A percentile compares a stretch with the other conserved stretches of the same genome.
phyloP scores from a whole-genome alignment of 192 early-diverging fungal species.

The Phlyctochytrium arcticum region DNA sequence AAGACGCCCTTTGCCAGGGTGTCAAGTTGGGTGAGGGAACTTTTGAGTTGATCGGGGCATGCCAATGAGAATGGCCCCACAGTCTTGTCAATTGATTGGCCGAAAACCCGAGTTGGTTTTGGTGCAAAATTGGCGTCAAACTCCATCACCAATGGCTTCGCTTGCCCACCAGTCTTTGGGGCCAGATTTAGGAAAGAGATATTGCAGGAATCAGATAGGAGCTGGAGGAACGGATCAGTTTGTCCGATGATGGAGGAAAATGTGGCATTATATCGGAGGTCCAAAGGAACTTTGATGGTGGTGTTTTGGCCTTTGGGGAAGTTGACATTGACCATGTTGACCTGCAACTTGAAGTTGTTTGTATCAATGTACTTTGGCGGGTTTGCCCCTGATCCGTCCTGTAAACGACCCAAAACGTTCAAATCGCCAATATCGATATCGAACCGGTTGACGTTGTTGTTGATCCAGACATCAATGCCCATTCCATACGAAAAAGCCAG shows the following conservation, averaged over 20 bases:
- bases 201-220: constrained; percentile 11
- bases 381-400: neutral
- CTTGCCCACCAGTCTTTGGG: neutral
- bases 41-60: constrained; percentile 12
- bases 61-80: constrained; percentile 4
- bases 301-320: constrained; percentile 17
- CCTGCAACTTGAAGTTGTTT: neutral
- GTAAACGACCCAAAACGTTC: neutral
- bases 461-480: constrained; percentile 15
- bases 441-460: constrained; percentile 6
- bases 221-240: constrained; percentile 7
- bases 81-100: neutral
- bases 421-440: constrained; percentile 2
- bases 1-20: neutral
- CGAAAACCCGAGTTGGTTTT: neutral
- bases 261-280: neutral
- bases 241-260: constrained; percentile 1
- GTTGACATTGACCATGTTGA: constrained; percentile 4
- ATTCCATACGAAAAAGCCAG: constrained; percentile 3
- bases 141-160: constrained; percentile 2
- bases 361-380: neutral
- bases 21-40: neutral
- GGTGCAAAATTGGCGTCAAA: constrained; percentile 8
- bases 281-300: constrained; percentile 3
- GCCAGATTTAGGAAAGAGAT: neutral